These are phyloP conservation scores for Nelumbo lutea DNA, from an alignment of 164 flowering plant species.

Conservation along the genomic window DNA sequence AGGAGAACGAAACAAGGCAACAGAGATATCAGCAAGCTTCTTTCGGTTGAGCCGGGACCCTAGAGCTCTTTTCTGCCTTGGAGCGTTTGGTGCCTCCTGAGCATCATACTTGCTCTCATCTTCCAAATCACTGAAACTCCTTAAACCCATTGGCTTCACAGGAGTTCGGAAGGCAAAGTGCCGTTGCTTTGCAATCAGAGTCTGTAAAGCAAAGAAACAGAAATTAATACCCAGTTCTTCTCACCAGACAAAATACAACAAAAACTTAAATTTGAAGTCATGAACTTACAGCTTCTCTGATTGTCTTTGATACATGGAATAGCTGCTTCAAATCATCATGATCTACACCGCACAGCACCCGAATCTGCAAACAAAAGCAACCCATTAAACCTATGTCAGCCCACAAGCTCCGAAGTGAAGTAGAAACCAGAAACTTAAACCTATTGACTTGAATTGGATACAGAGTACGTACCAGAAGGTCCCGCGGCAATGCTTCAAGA, in stretches of 20 bases:
- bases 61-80: slow-evolving; percentile 1
- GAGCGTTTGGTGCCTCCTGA: slow-evolving; percentile 17
- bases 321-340: slow-evolving; percentile 24
- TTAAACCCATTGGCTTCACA: slow-evolving; percentile 1
- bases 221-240: not conserved
- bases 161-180: slow-evolving; percentile 28
- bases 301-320: slow-evolving; percentile 15
- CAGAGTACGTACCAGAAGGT: slow-evolving; percentile 9
- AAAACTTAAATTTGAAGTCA: not conserved
- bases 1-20: slow-evolving; percentile 19
- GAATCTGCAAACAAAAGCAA: slow-evolving; percentile 13
- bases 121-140: slow-evolving; percentile 1
- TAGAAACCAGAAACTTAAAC: not conserved
- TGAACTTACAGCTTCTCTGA: slow-evolving; percentile 23
- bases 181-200: slow-evolving; percentile 19
- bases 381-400: no score
- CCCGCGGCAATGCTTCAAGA: slow-evolving; percentile 18
- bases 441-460: no score
- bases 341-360: slow-evolving; percentile 18
- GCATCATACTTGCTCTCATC: slow-evolving; percentile 1
- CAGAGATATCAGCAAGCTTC: slow-evolving; percentile 20
- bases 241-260: not conserved
- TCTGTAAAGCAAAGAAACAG: slow-evolving; percentile 9
- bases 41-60: slow-evolving; percentile 10
- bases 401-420: no score